These are phyloP conservation scores for Trichoderma atrobrunneum DNA, from an alignment of 2,329 filamentous ascomycete genomes.

Conservation along the genomic window DNA sequence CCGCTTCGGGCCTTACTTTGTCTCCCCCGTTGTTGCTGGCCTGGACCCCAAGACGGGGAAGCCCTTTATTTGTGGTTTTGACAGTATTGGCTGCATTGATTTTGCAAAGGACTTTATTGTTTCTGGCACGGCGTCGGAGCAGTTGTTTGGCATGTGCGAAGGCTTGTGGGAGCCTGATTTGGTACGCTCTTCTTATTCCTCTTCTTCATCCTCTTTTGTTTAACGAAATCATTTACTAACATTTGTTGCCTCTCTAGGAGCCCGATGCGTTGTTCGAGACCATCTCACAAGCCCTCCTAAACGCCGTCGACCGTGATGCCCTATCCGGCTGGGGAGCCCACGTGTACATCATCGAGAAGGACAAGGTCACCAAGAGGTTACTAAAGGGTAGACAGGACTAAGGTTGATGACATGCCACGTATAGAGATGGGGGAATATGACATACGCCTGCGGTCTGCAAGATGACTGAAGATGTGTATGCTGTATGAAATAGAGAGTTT, in stretches of 20 bases:
- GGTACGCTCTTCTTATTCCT: conserved; percentile 51
- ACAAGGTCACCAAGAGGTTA: conserved; percentile 98
- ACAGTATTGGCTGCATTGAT: conserved; percentile 98
- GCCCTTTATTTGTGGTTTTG: conserved; percentile 98
- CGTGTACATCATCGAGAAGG: conserved; percentile 99
- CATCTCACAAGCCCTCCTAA: conserved; percentile 91
- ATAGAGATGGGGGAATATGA: conserved; percentile 2
- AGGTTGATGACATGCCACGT: background rate
- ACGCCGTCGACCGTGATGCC: conserved; percentile 94
- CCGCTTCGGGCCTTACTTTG: conserved; percentile 95
- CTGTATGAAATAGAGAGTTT: conserved; percentile 24
- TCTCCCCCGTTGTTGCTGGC: conserved; percentile 89
- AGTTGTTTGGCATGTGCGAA: conserved; percentile 98
- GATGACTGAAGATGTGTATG: background rate
- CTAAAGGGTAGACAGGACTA: conserved; percentile 56
- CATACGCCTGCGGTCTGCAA: background rate
- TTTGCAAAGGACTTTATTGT: conserved; percentile 99
- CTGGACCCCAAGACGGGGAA: conserved; percentile 91
- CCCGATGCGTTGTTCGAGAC: conserved; percentile 98
- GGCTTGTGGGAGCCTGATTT: conserved; percentile 96
- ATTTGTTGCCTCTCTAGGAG: conserved; percentile 47
- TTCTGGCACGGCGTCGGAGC: conserved; percentile 90
- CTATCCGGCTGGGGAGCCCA: conserved; percentile 97
- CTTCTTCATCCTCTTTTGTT: background rate
- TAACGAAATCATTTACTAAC: background rate